Evolutionary conservation across 2,329 filamentous ascomycete genomes (phyloP), one percentile per base, ranked within the genome.

Genomic region (Phymatotrichopsis omnivora): DNA sequence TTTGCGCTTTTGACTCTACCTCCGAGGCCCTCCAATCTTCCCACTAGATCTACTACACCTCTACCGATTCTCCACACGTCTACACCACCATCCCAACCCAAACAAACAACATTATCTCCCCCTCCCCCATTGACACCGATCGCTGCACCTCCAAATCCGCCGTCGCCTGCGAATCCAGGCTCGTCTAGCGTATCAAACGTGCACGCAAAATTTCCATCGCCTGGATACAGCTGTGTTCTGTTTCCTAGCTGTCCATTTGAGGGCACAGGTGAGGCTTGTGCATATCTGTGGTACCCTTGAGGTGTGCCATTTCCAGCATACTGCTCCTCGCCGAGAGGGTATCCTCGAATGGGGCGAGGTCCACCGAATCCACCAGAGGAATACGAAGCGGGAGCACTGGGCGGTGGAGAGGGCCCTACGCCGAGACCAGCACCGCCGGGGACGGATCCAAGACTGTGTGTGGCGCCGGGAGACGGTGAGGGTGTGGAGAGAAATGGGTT

Each of bases 21-120:
- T 5, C 69, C 56, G 22, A 57, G 49, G 7, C 42, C 45, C 51
- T 67, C 65, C 30, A 66, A 54, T 36, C 65, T 64, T 7, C 62
- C 60, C 3, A 73, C 63, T 39, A 69, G 59, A 32, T 58, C 61
- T 41, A 67, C 41, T 25, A 56, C 53, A 10, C 56, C 55, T 35
- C 56, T 51, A 24, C 56, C 57, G 37, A 58, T 47, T 30, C 51
- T 56, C 57, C 56, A 58, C 24, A 59, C 47, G 44, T 59, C 57
- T 24, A 59, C 51, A 25, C 57, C 57, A 17, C 57, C 57, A 35
- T 59, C 56, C 54, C 56, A 59, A 4, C 56, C 57, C 7, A 58
- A 49, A 53, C 52, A 57, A 11, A 59, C 42, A 20, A 59, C 56
- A 54, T 59, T 56, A 30, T 56, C 54, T 7, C 52, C 50, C 16